Evolutionary conservation across 495 filamentous ascomycete genomes (phyloP).

Genomic region (Hyphodiscus hymeniophilus): DNA sequence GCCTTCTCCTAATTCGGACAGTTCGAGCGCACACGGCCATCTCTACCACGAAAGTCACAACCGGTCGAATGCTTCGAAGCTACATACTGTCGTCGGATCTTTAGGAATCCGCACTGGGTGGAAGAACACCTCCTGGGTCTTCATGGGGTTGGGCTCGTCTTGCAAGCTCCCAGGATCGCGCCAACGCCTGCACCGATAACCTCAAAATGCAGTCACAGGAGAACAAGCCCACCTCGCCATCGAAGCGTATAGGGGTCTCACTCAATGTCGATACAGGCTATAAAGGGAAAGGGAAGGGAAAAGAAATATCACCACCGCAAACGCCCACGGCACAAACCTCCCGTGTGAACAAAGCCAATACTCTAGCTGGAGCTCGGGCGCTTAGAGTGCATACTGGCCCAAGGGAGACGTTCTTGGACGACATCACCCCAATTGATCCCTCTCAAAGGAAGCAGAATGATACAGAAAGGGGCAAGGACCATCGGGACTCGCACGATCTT

Average conservation of each 20-base stretch:
- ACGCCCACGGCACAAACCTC: constrained; percentile 15
- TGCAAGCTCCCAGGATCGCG: constrained; percentile 8
- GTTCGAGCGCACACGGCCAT: not conserved
- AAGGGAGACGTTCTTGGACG: constrained; percentile 42
- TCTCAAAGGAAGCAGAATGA: constrained; percentile 28
- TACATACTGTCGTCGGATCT: not conserved
- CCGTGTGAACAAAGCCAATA: constrained; percentile 13
- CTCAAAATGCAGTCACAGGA: constrained; percentile 22
- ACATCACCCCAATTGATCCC: constrained; percentile 34
- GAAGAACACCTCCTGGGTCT: constrained; percentile 5
- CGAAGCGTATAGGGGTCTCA: constrained; percentile 18
- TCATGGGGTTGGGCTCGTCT: constrained; percentile 9
- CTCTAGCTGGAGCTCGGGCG: constrained; percentile 12
- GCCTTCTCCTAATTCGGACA: too few species aligned
- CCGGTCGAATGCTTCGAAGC: constrained; percentile 12
- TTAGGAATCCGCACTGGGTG: not conserved
- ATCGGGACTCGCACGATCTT: constrained; percentile 79
- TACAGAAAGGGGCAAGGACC: constrained; percentile 19
- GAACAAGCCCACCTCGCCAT: constrained; percentile 12
- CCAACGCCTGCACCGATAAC: not conserved
- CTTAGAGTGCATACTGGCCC: constrained; percentile 16
- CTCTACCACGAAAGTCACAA: not conserved
- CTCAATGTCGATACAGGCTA: constrained; percentile 22
- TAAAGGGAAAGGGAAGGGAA: constrained; percentile 18
- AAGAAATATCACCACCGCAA: constrained; percentile 18